phyloP scores from a whole-genome alignment of 2,329 filamentous ascomycete species.

The Diplocarpon mali region DNA sequence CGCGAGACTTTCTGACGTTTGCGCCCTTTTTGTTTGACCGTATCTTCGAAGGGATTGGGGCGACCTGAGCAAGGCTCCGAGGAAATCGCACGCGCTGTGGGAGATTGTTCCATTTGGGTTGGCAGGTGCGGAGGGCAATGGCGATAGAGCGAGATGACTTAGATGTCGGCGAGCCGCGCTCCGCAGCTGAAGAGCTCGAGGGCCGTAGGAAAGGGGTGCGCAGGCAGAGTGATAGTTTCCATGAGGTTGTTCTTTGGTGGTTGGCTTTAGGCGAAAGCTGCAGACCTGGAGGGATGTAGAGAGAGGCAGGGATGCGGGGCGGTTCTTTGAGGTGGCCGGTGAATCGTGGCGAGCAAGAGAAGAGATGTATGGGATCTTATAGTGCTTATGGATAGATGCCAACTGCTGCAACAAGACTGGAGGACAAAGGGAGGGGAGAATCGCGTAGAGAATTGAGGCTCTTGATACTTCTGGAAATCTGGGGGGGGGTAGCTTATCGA shows the following conservation, averaged over 20 bases:
- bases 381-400: neutral
- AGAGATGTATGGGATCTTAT: neutral
- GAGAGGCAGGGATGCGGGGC: neutral
- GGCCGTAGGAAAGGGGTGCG: neutral
- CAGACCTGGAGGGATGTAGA: neutral
- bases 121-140: slow-evolving; percentile 34
- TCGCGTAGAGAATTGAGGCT: neutral
- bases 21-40: slow-evolving; percentile 35
- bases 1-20: slow-evolving; percentile 53
- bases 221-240: neutral
- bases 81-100: slow-evolving; percentile 47
- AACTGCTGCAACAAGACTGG: neutral
- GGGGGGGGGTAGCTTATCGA: slow-evolving; percentile 2
- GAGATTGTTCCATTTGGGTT: slow-evolving; percentile 34
- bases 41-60: slow-evolving; percentile 53
- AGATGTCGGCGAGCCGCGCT: neutral
- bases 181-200: slow-evolving; percentile 13
- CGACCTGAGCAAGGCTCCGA: slow-evolving; percentile 52
- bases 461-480: neutral
- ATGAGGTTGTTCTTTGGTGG: slow-evolving; percentile 1
- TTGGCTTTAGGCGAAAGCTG: slow-evolving; percentile 1
- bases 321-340: neutral
- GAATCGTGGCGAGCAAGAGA: neutral
- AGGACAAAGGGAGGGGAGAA: neutral
- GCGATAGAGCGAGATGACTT: slow-evolving; percentile 28